These are phyloP conservation scores for Linnemannia exigua DNA, from an alignment of 192 early-diverging fungal genomes.

Conservation along the genomic window DNA sequence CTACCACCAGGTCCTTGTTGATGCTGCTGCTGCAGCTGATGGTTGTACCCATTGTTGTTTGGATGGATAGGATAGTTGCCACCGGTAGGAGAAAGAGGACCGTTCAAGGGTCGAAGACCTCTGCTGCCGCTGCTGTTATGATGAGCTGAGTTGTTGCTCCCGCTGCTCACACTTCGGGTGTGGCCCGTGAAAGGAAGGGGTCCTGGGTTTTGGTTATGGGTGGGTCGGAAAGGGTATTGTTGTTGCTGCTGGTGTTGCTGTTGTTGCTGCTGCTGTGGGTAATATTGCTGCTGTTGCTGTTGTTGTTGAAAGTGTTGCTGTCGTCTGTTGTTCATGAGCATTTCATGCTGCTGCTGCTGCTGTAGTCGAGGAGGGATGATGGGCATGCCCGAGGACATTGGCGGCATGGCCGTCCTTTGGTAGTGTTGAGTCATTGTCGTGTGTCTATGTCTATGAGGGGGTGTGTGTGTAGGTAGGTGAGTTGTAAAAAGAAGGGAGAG, in stretches of 20 bases:
- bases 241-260: background rate
- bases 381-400: slow-evolving; percentile 25
- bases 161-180: slow-evolving; percentile 31
- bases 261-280: slow-evolving; percentile 3
- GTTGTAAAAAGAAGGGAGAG: too few species aligned
- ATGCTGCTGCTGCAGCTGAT: background rate
- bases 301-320: background rate
- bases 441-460: background rate
- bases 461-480: background rate
- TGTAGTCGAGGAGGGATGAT: slow-evolving; percentile 39
- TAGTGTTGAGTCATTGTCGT: slow-evolving; percentile 26
- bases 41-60: slow-evolving; percentile 9
- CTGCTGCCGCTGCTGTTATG: background rate
- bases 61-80: background rate
- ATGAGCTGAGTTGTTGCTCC: background rate
- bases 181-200: background rate
- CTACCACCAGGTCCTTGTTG: background rate
- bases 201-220: background rate
- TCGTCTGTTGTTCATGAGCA: slow-evolving; percentile 15
- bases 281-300: slow-evolving; percentile 8
- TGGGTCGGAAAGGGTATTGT: background rate
- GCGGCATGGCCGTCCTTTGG: slow-evolving; percentile 6
- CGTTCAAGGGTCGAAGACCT: background rate
- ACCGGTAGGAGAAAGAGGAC: background rate
- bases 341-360: slow-evolving; percentile 29